Conservation (phyloP, 169 alveolate species). For the Miamiensis avidus region DNA sequence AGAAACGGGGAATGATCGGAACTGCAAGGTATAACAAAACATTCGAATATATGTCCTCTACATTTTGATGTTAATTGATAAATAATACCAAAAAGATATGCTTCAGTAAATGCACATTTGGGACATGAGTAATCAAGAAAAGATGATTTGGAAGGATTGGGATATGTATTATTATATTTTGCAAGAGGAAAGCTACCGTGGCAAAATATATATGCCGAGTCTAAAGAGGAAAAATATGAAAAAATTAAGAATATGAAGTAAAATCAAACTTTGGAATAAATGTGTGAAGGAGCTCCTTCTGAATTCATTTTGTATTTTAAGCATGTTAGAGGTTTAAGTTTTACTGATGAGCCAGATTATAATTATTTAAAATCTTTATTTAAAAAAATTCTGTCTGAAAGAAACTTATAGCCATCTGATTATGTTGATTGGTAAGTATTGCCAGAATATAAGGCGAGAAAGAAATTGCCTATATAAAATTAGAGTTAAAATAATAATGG, state of each 20-base stretch:
- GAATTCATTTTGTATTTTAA: conserved; percentile 52
- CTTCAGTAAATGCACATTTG: conserved; percentile 43
- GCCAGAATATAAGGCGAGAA: not conserved
- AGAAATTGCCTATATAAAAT: too few species aligned
- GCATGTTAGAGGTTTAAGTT: conserved; percentile 44
- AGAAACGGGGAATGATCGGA: conserved; percentile 44
- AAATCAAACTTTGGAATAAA: conserved; percentile 51
- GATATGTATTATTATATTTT: conserved; percentile 70
- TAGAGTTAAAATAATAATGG: not conserved
- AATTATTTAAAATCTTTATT: conserved; percentile 45
- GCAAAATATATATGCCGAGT: conserved; percentile 62
- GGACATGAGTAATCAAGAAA: conserved; percentile 68
- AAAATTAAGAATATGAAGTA: conserved; percentile 65
- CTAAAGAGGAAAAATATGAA: conserved; percentile 60
- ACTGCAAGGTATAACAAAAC: conserved; percentile 35
- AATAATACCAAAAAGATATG: too few species aligned
- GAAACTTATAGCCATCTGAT: not conserved
- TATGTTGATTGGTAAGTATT: not conserved
- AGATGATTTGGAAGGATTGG: conserved; percentile 80
- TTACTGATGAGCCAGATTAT: conserved; percentile 61
- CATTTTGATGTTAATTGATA: too few species aligned
- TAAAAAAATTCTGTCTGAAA: conserved; percentile 2
- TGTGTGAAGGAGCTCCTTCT: conserved; percentile 60
- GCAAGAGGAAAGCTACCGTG: conserved; percentile 71
- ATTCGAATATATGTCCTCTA: conserved; percentile 30